Percentiles rank a stretch among this genome's conserved stretches.
phyloP scores from a whole-genome alignment of 2,329 filamentous ascomycete species.

The Seiridium unicorne region DNA sequence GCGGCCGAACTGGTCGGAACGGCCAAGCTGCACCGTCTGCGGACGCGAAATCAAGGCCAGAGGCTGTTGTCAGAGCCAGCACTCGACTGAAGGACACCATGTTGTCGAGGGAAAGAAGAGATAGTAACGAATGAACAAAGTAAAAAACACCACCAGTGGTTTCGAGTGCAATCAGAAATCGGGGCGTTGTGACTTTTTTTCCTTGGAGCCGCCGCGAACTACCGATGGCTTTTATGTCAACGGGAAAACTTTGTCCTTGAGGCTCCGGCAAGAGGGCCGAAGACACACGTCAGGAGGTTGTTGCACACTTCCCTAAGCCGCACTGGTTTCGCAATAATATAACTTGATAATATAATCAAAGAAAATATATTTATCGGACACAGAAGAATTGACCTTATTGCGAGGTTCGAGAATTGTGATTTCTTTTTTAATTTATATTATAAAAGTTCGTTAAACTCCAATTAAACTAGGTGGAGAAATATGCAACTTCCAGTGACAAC shows the following conservation, averaged over 20 bases:
- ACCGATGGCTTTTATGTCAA: neutral
- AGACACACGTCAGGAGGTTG: neutral
- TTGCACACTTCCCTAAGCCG: too few species aligned
- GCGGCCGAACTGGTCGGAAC: slow-evolving; percentile 12
- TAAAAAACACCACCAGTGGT: neutral
- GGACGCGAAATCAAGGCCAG: slow-evolving; percentile 7
- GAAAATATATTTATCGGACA: too few species aligned
- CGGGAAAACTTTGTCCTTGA: neutral
- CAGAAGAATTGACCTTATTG: too few species aligned
- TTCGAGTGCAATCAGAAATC: neutral
- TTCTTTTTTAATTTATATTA: too few species aligned
- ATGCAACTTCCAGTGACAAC: too few species aligned
- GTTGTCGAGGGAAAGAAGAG: neutral
- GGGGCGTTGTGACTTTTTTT: neutral
- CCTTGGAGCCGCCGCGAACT: neutral
- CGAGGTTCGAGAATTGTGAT: too few species aligned
- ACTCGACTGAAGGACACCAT: slow-evolving; percentile 10
- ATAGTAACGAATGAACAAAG: neutral
- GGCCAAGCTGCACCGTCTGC: neutral
- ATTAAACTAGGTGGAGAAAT: too few species aligned
- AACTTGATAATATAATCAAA: too few species aligned
- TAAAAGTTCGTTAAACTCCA: too few species aligned
- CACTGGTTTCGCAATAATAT: too few species aligned
- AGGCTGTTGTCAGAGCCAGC: slow-evolving; percentile 8
- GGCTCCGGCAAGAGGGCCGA: neutral